These are phyloP conservation scores for Parastagonospora avenae DNA, from an alignment of 2,329 filamentous ascomycete genomes.

Conservation along the genomic window DNA sequence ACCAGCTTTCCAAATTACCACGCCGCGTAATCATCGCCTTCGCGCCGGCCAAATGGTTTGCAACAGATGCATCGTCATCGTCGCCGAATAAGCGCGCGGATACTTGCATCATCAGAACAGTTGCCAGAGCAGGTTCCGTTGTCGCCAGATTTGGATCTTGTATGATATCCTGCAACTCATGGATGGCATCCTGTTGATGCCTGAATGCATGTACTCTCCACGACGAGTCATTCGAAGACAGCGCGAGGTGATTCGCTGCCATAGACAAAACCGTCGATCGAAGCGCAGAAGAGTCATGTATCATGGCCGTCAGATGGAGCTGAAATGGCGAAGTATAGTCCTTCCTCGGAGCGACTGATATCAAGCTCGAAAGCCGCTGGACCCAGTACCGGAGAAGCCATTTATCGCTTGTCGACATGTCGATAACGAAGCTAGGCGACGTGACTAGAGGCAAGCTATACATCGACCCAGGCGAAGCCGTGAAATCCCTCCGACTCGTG, in stretches of 20 bases:
- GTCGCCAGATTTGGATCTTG: slow-evolving; percentile 23
- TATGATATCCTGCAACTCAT: slow-evolving; percentile 29
- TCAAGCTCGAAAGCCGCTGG: slow-evolving; percentile 28
- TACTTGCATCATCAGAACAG: slow-evolving; percentile 43
- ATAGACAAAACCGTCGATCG: slow-evolving; percentile 39
- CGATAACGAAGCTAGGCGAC: slow-evolving; percentile 8
- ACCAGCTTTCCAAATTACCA: slow-evolving; percentile 9
- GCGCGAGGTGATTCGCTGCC: slow-evolving; percentile 36
- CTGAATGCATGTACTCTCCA: slow-evolving; percentile 32
- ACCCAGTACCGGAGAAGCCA: slow-evolving; percentile 37
- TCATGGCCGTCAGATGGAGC: slow-evolving; percentile 35
- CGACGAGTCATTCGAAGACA: slow-evolving; percentile 22
- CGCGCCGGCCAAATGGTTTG: slow-evolving; percentile 37
- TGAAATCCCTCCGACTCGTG: background rate
- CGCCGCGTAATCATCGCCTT: slow-evolving; percentile 37
- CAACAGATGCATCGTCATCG: slow-evolving; percentile 30
- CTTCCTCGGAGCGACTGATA: slow-evolving; percentile 30
- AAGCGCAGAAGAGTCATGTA: slow-evolving; percentile 28
- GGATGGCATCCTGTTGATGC: slow-evolving; percentile 36
- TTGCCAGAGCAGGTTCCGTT: slow-evolving; percentile 32
- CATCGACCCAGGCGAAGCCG: slow-evolving; percentile 13
- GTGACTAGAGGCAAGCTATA: slow-evolving; percentile 9
- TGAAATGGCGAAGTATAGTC: slow-evolving; percentile 30
- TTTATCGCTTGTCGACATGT: slow-evolving; percentile 24
- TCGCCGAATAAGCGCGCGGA: slow-evolving; percentile 35